These are phyloP conservation scores for Hyphopichia wangnamkhiaoensis DNA, from an alignment of 1,139 yeast species.

Conservation along the genomic window DNA sequence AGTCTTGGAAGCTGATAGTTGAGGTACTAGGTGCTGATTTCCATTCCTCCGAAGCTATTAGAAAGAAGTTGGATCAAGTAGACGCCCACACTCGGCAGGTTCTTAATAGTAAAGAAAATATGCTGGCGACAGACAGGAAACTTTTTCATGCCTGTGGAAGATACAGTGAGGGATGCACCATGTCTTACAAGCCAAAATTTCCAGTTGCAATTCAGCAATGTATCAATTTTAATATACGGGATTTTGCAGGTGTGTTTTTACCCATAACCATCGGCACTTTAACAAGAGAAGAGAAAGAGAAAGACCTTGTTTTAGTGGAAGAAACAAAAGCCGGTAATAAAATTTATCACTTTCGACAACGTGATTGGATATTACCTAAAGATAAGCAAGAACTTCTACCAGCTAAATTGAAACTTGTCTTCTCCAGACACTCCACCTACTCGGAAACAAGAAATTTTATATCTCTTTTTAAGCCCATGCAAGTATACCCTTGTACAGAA, in stretches of 20 bases:
- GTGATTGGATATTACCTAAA: conserved; percentile 30
- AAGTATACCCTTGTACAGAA: conserved; percentile 50
- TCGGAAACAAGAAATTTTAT: conserved; percentile 45
- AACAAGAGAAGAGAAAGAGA: conserved; percentile 13
- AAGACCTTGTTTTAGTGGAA: conserved; percentile 14
- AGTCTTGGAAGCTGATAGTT: conserved; percentile 48
- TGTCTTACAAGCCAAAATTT: conserved; percentile 11
- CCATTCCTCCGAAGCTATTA: conserved; percentile 28
- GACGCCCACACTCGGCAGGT: background rate
- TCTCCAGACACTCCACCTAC: conserved; percentile 59
- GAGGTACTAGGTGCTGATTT: conserved; percentile 31
- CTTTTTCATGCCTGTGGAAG: conserved; percentile 32
- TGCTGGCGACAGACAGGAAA: background rate
- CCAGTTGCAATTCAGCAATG: conserved; percentile 36
- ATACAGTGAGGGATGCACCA: conserved; percentile 11
- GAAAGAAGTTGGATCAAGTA: conserved; percentile 14
- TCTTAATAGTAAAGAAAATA: background rate
- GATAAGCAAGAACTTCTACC: conserved; percentile 38
- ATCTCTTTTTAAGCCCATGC: conserved; percentile 36
- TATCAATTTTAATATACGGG: conserved; percentile 41
- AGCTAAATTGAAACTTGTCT: conserved; percentile 38
- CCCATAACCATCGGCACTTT: conserved; percentile 24
- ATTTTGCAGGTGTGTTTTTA: conserved; percentile 28
- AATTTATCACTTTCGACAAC: conserved; percentile 21
- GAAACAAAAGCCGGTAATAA: conserved; percentile 25